Conservation (phyloP, 2,329 filamentous ascomycete species). For the Cercospora sp. region DNA sequence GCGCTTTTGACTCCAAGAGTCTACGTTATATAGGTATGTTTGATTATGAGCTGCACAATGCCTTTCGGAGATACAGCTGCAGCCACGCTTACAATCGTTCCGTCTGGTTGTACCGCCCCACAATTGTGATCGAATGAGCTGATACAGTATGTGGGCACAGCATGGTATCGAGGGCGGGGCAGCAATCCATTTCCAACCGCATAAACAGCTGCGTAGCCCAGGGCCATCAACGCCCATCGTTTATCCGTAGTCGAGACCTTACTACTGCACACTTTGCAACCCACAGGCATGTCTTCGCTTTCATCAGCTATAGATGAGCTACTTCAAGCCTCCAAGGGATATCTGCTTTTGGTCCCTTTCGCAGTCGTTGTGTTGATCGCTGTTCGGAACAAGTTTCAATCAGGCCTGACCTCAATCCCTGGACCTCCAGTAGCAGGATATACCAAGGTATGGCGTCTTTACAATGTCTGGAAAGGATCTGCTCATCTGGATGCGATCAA, state of each 20-base stretch:
- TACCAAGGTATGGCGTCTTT: background rate
- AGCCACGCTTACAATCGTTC: no score
- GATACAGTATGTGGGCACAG: background rate
- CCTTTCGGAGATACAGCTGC: background rate
- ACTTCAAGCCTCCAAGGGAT: background rate
- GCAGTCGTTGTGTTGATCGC: background rate
- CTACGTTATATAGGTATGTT: background rate
- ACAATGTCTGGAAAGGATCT: constrained; percentile 3
- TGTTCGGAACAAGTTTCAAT: background rate
- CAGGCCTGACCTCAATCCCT: background rate
- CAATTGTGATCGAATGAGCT: background rate
- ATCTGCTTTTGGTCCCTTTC: background rate
- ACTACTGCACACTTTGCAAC: background rate
- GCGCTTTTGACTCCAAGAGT: background rate
- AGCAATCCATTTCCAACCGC: background rate
- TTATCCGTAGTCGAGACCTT: background rate
- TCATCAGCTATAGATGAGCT: background rate
- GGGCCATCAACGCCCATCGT: background rate
- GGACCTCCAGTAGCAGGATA: background rate
- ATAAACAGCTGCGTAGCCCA: background rate
- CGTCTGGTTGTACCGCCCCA: background rate
- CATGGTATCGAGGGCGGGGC: background rate
- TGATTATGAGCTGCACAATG: background rate
- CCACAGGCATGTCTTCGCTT: background rate
- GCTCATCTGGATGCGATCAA: background rate